Evolutionary conservation across 495 filamentous ascomycete species (phyloP), one percentile per base, ranked within the genome.

Genomic region (Hypoxylon crocopeplum): DNA sequence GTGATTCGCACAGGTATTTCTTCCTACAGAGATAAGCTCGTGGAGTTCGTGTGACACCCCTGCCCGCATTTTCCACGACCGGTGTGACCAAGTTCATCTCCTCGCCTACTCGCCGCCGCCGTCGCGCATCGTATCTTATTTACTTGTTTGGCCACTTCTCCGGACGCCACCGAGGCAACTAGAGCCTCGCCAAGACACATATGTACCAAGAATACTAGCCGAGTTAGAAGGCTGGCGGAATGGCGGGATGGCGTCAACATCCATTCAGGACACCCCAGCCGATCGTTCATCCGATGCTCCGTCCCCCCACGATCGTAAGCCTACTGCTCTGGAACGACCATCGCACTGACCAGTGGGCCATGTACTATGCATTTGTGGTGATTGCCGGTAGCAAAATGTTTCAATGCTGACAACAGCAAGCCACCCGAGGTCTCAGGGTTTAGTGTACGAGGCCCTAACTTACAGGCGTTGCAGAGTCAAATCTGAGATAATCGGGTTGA

Each of bases 21-120:
- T 45, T 64, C 60, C 60, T 64, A 57, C 60, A 19, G 11, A 64
- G 60, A 64, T 64, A 64, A 64, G 60, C 60, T 58, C 54, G 53
- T 64, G 53, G 53, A 49, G 53, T 49, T 48, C 47, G 33, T 39
- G 47, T 37, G 24, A 46, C 46, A 40, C 56, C 27, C 59, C 42
- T 53, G 41, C 24, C 34, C 42, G 47, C 37, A 38, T 24, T 22
- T 39, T 32, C 41, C 29, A 41, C 48, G 27, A 60, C 48, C 48
- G 56, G 56, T 60, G 48, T 60, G 56, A 42, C 27, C 47, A 32
- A 21, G 20, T 36, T 40, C 29, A 34, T 46, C 44, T 46, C 16
- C 19, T 32, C n/a, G n/a, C 29, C 17, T 10, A 29, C 48, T 22
- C 38, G 40, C 16, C 33, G 20, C 22, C 39, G 13, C 38, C 30